These are phyloP conservation scores for Pelargonium nanum DNA, from an alignment of 345 rosid genomes.

Conservation along the genomic window DNA sequence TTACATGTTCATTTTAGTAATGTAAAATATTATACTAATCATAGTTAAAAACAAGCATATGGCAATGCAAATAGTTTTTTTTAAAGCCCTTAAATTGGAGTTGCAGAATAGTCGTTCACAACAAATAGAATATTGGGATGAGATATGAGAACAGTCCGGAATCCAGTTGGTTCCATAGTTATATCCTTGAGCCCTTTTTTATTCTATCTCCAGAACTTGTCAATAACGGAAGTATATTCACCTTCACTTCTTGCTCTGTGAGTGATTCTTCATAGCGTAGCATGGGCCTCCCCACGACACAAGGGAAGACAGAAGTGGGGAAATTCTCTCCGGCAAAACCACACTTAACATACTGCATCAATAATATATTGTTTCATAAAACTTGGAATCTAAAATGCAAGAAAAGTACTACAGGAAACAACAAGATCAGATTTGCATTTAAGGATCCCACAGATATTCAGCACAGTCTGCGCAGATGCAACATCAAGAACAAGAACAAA, in stretches of 20 bases:
- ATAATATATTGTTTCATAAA: background rate
- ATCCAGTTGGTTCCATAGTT: background rate
- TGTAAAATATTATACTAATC: no score
- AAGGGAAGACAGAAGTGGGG: constrained; percentile 90
- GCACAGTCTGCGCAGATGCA: no score
- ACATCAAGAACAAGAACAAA: no score
- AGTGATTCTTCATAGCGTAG: constrained; percentile 86
- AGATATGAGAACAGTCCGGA: background rate
- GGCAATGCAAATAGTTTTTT: no score
- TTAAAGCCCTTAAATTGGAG: no score
- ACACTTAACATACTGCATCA: constrained; percentile 87
- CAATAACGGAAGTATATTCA: constrained; percentile 11
- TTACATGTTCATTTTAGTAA: no score
- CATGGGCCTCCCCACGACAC: constrained; percentile 91
- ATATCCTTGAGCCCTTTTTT: background rate
- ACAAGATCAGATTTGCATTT: background rate
- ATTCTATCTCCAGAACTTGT: constrained; percentile 2
- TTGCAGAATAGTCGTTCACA: no score
- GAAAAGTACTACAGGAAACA: background rate
- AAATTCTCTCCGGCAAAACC: constrained; percentile 98
- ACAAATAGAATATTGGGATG: background rate
- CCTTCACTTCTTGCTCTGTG: constrained; percentile 85
- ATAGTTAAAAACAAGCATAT: no score
- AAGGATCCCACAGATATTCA: background rate
- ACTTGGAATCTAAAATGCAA: background rate